Percentiles rank a stretch among this genome's conserved stretches.
phyloP scores from a whole-genome alignment of 1,284 basidiomycete species.

The Kwoniella shivajii region DNA sequence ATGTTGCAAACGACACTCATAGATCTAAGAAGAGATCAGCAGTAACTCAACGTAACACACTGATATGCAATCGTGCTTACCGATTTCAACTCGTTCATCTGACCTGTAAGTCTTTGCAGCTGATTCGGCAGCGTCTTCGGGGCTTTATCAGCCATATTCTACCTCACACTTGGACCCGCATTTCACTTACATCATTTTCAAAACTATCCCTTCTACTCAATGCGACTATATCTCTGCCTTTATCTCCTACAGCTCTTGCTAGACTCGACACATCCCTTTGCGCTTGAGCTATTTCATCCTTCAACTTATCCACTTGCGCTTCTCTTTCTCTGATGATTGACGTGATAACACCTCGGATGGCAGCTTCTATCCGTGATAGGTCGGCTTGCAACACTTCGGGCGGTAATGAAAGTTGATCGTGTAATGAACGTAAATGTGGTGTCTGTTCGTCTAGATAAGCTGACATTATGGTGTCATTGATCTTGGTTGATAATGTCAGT shows the following conservation, averaged over 20 bases:
- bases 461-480: slow-evolving; percentile 28
- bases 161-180: neutral
- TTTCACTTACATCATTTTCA: slow-evolving; percentile 31
- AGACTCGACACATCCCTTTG: slow-evolving; percentile 33
- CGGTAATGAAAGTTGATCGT: slow-evolving; percentile 44
- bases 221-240: slow-evolving; percentile 34
- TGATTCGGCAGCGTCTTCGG: slow-evolving; percentile 39
- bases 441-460: slow-evolving; percentile 49
- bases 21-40: slow-evolving; percentile 27
- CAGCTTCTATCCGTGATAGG: slow-evolving; percentile 43
- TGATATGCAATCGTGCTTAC: slow-evolving; percentile 19
- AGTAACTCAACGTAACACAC: slow-evolving; percentile 4
- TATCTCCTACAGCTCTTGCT: slow-evolving; percentile 43
- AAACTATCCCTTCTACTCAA: slow-evolving; percentile 35
- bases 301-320: slow-evolving; percentile 46
- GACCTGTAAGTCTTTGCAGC: slow-evolving; percentile 35
- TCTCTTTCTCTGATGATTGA: slow-evolving; percentile 44
- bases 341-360: slow-evolving; percentile 43
- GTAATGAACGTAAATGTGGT: slow-evolving; percentile 42
- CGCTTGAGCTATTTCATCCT: slow-evolving; percentile 35
- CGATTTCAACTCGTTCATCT: slow-evolving; percentile 37
- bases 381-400: slow-evolving; percentile 39
- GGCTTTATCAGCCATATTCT: neutral
- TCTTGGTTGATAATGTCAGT: too few species aligned
- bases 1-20: slow-evolving; percentile 38